Evolutionary conservation across 2,329 filamentous ascomycete genomes (phyloP), one percentile per base, ranked within the genome.

Genomic region (Akanthomyces muscarius): DNA sequence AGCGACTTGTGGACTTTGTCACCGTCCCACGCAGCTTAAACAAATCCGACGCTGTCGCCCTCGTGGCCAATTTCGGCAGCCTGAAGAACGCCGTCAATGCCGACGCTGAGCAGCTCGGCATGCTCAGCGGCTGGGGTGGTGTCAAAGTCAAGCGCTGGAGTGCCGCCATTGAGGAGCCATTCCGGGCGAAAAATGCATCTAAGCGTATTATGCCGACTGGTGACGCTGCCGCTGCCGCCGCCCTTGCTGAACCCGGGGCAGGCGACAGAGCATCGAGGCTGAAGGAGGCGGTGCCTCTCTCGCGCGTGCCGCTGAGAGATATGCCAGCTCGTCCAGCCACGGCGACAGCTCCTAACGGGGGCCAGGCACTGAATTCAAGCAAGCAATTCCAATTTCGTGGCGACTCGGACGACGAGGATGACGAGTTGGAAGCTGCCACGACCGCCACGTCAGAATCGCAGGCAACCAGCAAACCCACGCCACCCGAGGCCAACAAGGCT

Each of bases 51-150:
- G 92, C 95, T 0, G 87, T 97, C 11, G 90, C 91, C 33, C 78
- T 99, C 57, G 92, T 98, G 42, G 90, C 91, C 68, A 92, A 92
- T 57, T 99, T 98, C 78, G 95, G 95, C 28, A 96, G 91, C 68
- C 77, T 99, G 63, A 86, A 88, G 68, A 90, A 89, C 44, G 94
- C 94, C 0, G 82, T 98, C 64, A 97, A 97, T 74, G 94, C 92
- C 1, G 85, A 89, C 51, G 86, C 91, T 0, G 95, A 98, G 72
- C 90, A 96, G 74, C 83, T 99, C 42, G 86, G 87, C 16, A 79
- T 91, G 66, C 86, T 99, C n/a, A 85, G 88, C 36, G 95, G 95
- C 1, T 99, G 93, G 93, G 95, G 95, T 41, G 91, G 96, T 76
- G 92, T 91, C 78, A 99, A 99, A 76, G 92, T 97, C 25, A 89